Percentiles rank a stretch among this genome's conserved stretches.
phyloP scores from a whole-genome alignment of 768 basidiomycete genomes.

The Lanmaoa pseudosensibilis region DNA sequence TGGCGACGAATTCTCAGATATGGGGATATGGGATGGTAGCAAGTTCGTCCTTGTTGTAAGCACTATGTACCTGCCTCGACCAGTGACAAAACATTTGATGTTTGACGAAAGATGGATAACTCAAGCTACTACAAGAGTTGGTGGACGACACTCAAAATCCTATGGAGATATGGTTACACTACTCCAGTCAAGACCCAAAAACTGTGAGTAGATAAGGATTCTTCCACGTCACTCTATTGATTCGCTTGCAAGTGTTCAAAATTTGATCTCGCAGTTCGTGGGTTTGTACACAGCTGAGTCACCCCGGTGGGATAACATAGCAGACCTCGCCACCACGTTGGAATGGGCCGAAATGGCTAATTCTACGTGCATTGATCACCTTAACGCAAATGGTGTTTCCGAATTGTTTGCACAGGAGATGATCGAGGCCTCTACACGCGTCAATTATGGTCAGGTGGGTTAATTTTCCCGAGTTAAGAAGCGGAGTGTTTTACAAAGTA shows the following conservation, averaged over 20 bases:
- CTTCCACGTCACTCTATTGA: not conserved
- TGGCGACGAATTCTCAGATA: constrained; percentile 47
- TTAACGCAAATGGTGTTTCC: constrained; percentile 53
- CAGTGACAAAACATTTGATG: not conserved
- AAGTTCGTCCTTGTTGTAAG: constrained; percentile 64
- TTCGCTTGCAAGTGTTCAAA: constrained; percentile 46
- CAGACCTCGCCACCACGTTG: constrained; percentile 52
- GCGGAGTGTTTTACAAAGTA: not conserved
- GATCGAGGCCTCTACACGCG: constrained; percentile 76
- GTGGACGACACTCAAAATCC: constrained; percentile 71
- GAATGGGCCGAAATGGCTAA: constrained; percentile 51
- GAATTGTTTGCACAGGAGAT: constrained; percentile 67
- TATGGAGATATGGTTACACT: constrained; percentile 75
- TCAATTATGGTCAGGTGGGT: constrained; percentile 78
- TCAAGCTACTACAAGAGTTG: constrained; percentile 42
- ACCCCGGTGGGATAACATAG: constrained; percentile 63
- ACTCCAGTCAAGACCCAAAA: constrained; percentile 57
- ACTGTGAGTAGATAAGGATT: constrained; percentile 41
- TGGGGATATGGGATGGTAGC: constrained; percentile 84
- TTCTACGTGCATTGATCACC: constrained; percentile 57
- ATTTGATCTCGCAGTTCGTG: constrained; percentile 52
- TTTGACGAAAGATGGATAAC: constrained; percentile 40
- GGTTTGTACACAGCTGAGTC: constrained; percentile 54
- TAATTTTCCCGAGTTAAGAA: not conserved
- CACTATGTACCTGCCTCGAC: constrained; percentile 4